These are phyloP conservation scores for Mediolabrus comicus DNA, from an alignment of 108 stramenopile genomes.

Conservation along the genomic window DNA sequence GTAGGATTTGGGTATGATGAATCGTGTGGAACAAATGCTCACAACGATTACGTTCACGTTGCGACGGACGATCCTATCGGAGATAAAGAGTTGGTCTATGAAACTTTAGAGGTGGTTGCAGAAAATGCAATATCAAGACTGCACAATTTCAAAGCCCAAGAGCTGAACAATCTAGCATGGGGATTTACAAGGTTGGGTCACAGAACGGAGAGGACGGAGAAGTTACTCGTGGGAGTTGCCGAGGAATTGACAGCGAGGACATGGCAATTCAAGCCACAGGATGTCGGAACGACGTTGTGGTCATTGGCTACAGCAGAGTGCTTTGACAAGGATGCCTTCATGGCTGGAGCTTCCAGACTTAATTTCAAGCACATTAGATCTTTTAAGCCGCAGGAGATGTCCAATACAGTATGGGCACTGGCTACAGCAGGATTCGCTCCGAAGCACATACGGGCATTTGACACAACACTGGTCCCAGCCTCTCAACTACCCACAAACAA, in stretches of 20 bases:
- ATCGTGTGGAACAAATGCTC: constrained; percentile 21
- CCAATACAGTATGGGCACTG: constrained; percentile 73
- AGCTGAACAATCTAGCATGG: constrained; percentile 83
- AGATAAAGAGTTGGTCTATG: constrained; percentile 49
- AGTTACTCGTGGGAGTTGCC: constrained; percentile 48
- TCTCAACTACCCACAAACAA: constrained; percentile 31
- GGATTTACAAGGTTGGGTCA: constrained; percentile 62
- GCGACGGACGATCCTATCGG: constrained; percentile 49
- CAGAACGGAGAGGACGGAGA: constrained; percentile 32
- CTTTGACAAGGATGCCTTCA: constrained; percentile 54
- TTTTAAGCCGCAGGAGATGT: constrained; percentile 82
- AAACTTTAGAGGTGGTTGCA: constrained; percentile 45
- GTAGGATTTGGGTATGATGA: constrained; percentile 70
- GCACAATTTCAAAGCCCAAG: constrained; percentile 63
- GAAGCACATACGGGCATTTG: constrained; percentile 58
- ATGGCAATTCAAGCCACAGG: constrained; percentile 49
- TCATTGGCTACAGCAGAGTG: constrained; percentile 66
- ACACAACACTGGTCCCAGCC: constrained; percentile 61
- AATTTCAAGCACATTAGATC: constrained; percentile 33
- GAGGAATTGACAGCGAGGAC: constrained; percentile 43
- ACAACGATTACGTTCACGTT: constrained; percentile 68
- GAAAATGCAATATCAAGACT: constrained; percentile 44
- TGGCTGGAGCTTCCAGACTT: constrained; percentile 54
- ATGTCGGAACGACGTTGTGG: constrained; percentile 64
- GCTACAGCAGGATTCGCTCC: constrained; percentile 68